Evolutionary conservation across 2,329 filamentous ascomycete species (phyloP).

Genomic region (Ophidiomyces ophidiicola): DNA sequence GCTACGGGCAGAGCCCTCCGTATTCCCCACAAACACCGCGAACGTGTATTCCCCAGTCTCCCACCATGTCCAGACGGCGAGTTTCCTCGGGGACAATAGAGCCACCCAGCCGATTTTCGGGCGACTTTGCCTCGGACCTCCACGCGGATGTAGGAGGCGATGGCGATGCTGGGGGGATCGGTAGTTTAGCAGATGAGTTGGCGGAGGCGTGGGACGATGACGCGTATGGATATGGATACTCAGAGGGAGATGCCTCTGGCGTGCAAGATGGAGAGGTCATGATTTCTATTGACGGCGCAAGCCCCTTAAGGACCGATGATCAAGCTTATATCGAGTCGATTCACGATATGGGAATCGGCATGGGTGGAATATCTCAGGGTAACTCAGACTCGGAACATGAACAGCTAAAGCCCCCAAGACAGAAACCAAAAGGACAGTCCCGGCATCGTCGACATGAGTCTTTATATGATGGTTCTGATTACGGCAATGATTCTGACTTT

Average conservation of each 20-base stretch:
- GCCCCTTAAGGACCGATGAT: constrained; percentile 10
- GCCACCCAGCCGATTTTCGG: constrained; percentile 28
- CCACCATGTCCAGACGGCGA: constrained; percentile 27
- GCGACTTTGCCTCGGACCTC: constrained; percentile 26
- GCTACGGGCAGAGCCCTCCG: constrained; percentile 24
- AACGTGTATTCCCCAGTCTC: constrained; percentile 30
- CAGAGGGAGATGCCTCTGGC: constrained; percentile 21
- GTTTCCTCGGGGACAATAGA: constrained; percentile 26
- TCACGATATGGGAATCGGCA: constrained; percentile 19
- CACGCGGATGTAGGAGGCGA: constrained; percentile 14
- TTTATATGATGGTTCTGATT: constrained; percentile 47
- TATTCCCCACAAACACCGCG: constrained; percentile 27
- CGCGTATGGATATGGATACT: constrained; percentile 36
- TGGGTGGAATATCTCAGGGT: constrained; percentile 5
- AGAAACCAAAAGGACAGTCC: constrained; percentile 28
- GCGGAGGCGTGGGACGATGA: constrained; percentile 47
- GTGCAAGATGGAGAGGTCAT: constrained; percentile 7
- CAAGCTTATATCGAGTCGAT: constrained; percentile 18
- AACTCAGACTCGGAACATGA: constrained; percentile 15
- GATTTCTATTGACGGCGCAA: constrained; percentile 19
- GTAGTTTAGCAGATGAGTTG: constrained; percentile 52
- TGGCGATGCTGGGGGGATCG: constrained; percentile 38
- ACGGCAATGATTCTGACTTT: constrained; percentile 45
- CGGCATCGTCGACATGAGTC: constrained; percentile 33
- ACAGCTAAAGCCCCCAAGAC: constrained; percentile 13